A percentile compares a stretch with the other conserved stretches of the same genome.
These are phyloP conservation scores for Tolypocladium pustulatum DNA, from an alignment of 2,329 filamentous ascomycete genomes.

Conservation along the genomic window DNA sequence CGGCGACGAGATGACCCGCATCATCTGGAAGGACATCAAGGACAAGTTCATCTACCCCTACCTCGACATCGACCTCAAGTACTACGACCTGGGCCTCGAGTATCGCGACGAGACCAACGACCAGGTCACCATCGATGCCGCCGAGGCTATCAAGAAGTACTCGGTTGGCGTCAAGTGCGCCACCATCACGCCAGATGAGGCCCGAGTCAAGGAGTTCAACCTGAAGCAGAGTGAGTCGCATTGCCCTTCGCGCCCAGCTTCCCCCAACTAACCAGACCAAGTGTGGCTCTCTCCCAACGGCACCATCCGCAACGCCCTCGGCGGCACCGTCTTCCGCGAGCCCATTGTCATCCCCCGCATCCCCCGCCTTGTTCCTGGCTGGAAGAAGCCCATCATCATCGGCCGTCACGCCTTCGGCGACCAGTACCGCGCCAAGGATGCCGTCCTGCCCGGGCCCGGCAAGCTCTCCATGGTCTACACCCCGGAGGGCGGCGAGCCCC, in stretches of 20 bases:
- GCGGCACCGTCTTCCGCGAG: slow-evolving; percentile 97
- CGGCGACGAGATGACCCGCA: slow-evolving; percentile 91
- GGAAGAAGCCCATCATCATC: slow-evolving; percentile 99
- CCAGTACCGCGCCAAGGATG: slow-evolving; percentile 95
- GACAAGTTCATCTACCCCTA: slow-evolving; percentile 96
- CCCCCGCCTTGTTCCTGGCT: slow-evolving; percentile 87
- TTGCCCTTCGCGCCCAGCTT: neutral
- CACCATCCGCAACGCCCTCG: slow-evolving; percentile 65
- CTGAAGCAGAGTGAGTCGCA: slow-evolving; percentile 79
- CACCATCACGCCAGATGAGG: slow-evolving; percentile 97
- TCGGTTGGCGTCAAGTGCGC: slow-evolving; percentile 98
- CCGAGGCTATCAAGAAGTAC: slow-evolving; percentile 98
- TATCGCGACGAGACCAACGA: slow-evolving; percentile 96
- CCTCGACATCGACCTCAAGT: slow-evolving; percentile 96
- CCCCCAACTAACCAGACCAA: slow-evolving; percentile 40
- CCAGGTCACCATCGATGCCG: slow-evolving; percentile 88
- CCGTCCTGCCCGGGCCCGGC: slow-evolving; percentile 70
- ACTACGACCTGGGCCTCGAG: slow-evolving; percentile 87
- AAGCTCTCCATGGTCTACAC: slow-evolving; percentile 94
- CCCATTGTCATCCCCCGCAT: slow-evolving; percentile 94
- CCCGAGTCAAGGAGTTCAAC: slow-evolving; percentile 93
- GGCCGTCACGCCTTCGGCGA: slow-evolving; percentile 97
- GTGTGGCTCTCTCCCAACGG: slow-evolving; percentile 99
- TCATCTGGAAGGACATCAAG: slow-evolving; percentile 99
- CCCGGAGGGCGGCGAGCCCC: slow-evolving; percentile 67